Percentiles rank a stretch among this genome's conserved stretches.
Evolutionary conservation across 1,284 basidiomycete species (phyloP).

Genomic region (Cryptococcus sp.): DNA sequence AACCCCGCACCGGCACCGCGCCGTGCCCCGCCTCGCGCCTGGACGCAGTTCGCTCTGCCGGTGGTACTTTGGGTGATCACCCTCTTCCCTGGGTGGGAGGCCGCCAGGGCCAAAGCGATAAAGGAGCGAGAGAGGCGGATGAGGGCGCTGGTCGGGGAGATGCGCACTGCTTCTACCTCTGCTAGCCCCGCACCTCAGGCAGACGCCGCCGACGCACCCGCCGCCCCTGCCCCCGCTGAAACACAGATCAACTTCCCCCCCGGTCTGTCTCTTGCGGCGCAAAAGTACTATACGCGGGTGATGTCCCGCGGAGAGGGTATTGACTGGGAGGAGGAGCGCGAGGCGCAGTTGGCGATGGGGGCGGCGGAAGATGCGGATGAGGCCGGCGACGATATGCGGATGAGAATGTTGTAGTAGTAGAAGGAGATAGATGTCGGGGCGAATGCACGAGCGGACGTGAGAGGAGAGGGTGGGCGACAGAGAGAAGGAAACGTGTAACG

Average conservation of each 20-base stretch:
- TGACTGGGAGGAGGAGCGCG: conserved; percentile 49
- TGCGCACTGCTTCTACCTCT: neutral
- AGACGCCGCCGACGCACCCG: neutral
- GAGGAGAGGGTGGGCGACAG: neutral
- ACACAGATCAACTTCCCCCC: conserved; percentile 23
- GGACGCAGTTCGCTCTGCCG: conserved; percentile 39
- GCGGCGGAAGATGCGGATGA: conserved; percentile 33
- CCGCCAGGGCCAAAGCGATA: conserved; percentile 33
- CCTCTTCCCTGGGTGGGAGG: conserved; percentile 41
- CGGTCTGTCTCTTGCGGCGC: conserved; percentile 26
- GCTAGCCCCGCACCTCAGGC: neutral
- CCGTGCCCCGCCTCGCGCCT: conserved; percentile 6
- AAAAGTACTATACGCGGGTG: conserved; percentile 37
- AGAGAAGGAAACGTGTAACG: neutral
- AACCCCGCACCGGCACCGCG: conserved; percentile 6
- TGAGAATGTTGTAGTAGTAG: neutral
- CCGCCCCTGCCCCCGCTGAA: conserved; percentile 1
- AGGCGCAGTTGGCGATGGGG: conserved; percentile 42
- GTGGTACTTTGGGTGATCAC: conserved; percentile 43
- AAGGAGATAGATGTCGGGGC: too few relatives aligned
- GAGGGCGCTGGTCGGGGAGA: conserved; percentile 30
- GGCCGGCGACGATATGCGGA: conserved; percentile 15
- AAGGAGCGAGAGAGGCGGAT: conserved; percentile 38
- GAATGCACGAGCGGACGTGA: neutral
- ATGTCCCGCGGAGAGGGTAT: conserved; percentile 36